Evolutionary conservation across 305 asterid species (phyloP), one percentile per base, ranked within the genome.

Genomic region (Nicotiana rustica): DNA sequence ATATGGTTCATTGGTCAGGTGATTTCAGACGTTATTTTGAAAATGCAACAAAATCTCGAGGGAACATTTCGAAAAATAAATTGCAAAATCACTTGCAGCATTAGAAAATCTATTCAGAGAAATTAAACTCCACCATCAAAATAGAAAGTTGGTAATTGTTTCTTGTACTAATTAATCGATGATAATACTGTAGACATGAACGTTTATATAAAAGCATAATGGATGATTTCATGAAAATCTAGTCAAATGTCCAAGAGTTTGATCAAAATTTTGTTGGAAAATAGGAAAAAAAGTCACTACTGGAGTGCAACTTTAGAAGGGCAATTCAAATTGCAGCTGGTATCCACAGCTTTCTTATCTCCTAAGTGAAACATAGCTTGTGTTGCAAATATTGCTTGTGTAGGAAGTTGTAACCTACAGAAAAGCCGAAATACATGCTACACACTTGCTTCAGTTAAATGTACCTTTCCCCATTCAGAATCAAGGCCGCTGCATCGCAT

Each of bases 381-480:
- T 59, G 7, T 19, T 78, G 73, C 38, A 61, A 60, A 35, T 61
- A 36, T 17, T n/a, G 70, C 81, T 44, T 47, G 33, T 47, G 14
- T 19, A 36, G 13, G 57, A 62, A 49, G 29, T 9, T 0, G 4
- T n/a, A 62, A 61, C 44, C 17, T 62, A 75, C 2, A 75, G 47
- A 79, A 66, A 13, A 69, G 62, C 65, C 38, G 59, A 67, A n/a
- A 19, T 77, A 31, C 75, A 38, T 68, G 78, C 75, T 52, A 67
- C 2, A 38, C 55, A 60, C 33, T 80, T 47, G 52, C 55, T 66
- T 29, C 77, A 80, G 70, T 38, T 73, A 82, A 65, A 55, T 35
- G 35, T 93, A 96, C 99, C 99, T 94, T 96, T 86, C 97, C 99
- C 99, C 98, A 96, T 60, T 90, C 97, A 79, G 98, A 88, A 55